These are phyloP conservation scores for Lasiosphaeria hispida DNA, from an alignment of 495 filamentous ascomycete genomes.

Conservation along the genomic window DNA sequence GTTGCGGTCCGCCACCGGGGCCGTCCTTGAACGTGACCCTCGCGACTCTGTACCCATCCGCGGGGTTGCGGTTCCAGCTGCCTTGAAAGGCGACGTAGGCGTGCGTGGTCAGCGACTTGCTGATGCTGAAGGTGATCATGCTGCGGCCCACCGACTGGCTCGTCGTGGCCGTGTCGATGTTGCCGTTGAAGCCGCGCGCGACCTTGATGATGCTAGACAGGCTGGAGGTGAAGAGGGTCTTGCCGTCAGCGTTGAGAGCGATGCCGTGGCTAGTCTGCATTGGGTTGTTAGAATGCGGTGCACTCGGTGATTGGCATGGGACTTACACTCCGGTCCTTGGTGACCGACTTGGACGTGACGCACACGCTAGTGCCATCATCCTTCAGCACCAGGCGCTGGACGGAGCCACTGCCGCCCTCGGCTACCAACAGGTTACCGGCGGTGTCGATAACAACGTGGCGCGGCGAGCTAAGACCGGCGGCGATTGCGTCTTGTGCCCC, in stretches of 20 bases:
- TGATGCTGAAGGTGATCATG: constrained; percentile 60
- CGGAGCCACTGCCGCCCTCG: constrained; percentile 47
- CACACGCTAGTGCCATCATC: constrained; percentile 48
- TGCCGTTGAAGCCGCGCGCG: constrained; percentile 54
- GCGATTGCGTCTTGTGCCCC: constrained; percentile 55
- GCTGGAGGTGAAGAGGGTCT: constrained; percentile 60
- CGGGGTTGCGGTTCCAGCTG: constrained; percentile 47
- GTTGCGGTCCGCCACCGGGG: constrained; percentile 37
- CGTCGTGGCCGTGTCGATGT: constrained; percentile 53
- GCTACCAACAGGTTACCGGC: constrained; percentile 57
- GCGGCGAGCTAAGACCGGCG: constrained; percentile 47
- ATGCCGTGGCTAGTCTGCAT: constrained; percentile 62
- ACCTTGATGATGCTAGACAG: constrained; percentile 53
- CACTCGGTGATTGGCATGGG: constrained; percentile 33
- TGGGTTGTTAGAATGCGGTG: background rate
- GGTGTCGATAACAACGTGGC: constrained; percentile 56
- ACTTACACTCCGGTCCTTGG: constrained; percentile 17
- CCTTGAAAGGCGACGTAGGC: constrained; percentile 58
- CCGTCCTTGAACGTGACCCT: constrained; percentile 47
- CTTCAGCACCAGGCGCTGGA: constrained; percentile 46
- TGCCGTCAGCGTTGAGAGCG: constrained; percentile 56
- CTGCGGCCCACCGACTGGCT: constrained; percentile 47
- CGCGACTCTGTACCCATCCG: constrained; percentile 49
- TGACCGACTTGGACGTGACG: constrained; percentile 37
- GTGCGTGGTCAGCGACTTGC: constrained; percentile 26